Percentiles rank a stretch among this genome's conserved stretches.
These are phyloP conservation scores for Colletotrichum noveboracense DNA, from an alignment of 2,329 filamentous ascomycete genomes.

Conservation along the genomic window DNA sequence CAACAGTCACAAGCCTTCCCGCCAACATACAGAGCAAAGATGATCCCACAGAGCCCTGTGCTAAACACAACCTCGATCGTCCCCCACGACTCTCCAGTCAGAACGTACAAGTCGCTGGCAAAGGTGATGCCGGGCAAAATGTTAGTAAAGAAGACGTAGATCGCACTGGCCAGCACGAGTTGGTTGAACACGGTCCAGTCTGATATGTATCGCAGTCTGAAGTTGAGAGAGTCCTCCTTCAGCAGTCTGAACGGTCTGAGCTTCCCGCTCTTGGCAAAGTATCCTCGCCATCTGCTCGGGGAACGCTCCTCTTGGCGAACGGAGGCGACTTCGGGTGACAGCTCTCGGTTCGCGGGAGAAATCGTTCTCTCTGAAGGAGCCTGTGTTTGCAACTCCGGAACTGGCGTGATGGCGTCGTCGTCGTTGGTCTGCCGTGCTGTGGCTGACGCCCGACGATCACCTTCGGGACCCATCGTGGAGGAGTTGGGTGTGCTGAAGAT, in stretches of 20 bases:
- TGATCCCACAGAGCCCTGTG: slow-evolving; percentile 66
- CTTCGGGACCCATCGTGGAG: neutral
- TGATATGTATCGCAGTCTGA: slow-evolving; percentile 52
- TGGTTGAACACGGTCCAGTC: slow-evolving; percentile 69
- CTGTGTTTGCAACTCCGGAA: neutral
- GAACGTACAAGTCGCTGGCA: slow-evolving; percentile 66
- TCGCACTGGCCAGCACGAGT: slow-evolving; percentile 64
- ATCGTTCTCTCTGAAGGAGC: neutral
- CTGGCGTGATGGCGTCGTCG: neutral
- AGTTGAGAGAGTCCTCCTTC: slow-evolving; percentile 50
- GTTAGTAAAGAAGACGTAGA: slow-evolving; percentile 73
- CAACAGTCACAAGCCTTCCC: neutral
- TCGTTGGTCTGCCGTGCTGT: neutral
- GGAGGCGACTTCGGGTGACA: neutral
- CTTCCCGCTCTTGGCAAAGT: slow-evolving; percentile 43
- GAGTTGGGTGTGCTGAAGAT: neutral
- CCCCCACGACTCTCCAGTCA: slow-evolving; percentile 68
- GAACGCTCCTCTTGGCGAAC: neutral
- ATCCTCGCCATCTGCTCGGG: slow-evolving; percentile 7
- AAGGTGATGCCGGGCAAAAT: slow-evolving; percentile 71
- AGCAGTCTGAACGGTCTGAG: slow-evolving; percentile 59
- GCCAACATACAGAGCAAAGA: slow-evolving; percentile 63
- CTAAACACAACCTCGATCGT: slow-evolving; percentile 72
- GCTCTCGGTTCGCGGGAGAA: neutral
- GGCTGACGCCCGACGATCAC: neutral